A percentile compares a stretch with the other conserved stretches of the same genome.
Conservation (phyloP, 116 monocot genomes). For the Posidonia oceanica region DNA sequence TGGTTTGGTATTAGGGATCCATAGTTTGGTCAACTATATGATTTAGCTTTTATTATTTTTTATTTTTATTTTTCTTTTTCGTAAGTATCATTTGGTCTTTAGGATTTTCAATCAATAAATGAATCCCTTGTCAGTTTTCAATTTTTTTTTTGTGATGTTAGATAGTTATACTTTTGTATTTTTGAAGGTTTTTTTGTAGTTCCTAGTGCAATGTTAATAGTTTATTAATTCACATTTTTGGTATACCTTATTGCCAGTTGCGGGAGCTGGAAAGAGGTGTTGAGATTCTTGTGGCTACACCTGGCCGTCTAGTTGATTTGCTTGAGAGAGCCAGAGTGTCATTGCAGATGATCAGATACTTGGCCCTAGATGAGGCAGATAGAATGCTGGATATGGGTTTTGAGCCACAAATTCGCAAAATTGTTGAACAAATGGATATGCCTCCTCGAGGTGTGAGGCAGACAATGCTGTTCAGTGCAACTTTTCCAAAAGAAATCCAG, state of each 20-base stretch:
- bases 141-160: no score
- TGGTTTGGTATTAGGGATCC: no score
- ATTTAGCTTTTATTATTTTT: no score
- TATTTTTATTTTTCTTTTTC: no score
- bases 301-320: slow-evolving; percentile 70
- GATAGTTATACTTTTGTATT: no score
- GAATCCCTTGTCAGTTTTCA: no score
- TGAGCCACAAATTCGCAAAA: slow-evolving; percentile 74
- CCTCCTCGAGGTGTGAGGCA: slow-evolving; percentile 56
- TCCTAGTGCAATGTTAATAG: no score
- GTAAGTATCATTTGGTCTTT: no score
- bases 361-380: slow-evolving; percentile 79
- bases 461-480: slow-evolving; percentile 80
- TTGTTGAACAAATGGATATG: slow-evolving; percentile 82
- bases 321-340: slow-evolving; percentile 69
- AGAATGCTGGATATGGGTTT: slow-evolving; percentile 91
- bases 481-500: slow-evolving; percentile 78
- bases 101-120: no score
- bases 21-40: no score
- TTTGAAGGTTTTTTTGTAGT: no score
- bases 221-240: neutral
- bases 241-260: slow-evolving; percentile 15
- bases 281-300: slow-evolving; percentile 78
- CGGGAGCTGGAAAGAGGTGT: slow-evolving; percentile 69
- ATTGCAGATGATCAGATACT: slow-evolving; percentile 59